Conservation (phyloP, 768 basidiomycete genomes). For the Lactifluus piperatus region DNA sequence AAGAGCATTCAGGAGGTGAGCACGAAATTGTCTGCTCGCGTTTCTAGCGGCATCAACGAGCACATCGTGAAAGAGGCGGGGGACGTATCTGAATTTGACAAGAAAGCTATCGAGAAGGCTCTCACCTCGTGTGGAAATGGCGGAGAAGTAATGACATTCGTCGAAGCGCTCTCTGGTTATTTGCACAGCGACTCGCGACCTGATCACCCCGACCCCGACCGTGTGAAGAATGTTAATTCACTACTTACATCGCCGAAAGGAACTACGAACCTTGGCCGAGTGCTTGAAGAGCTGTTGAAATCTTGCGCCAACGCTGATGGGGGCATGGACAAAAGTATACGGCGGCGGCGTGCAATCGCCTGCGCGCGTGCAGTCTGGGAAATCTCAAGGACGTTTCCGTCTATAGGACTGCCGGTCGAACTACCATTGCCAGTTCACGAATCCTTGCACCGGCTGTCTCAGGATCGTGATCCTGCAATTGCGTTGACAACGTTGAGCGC, state of each 20-base stretch:
- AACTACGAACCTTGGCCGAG: neutral
- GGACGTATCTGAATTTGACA: neutral
- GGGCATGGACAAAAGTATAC: constrained; percentile 1
- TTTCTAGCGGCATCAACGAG: neutral
- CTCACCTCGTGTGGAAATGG: neutral
- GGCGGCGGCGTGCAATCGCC: constrained; percentile 7
- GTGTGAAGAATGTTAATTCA: neutral
- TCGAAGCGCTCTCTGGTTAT: neutral
- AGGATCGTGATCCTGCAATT: neutral
- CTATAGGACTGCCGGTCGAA: too few relatives aligned
- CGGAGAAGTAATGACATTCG: neutral
- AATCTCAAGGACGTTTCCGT: neutral
- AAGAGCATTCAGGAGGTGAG: too few relatives aligned
- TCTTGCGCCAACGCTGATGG: constrained; percentile 2
- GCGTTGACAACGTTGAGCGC: neutral
- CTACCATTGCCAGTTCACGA: too few relatives aligned
- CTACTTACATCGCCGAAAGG: neutral
- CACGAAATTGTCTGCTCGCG: too few relatives aligned
- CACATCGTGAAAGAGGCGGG: neutral
- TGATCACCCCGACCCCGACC: neutral
- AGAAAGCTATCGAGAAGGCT: neutral
- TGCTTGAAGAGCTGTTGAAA: neutral
- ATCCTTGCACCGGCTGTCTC: neutral
- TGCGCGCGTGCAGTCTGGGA: constrained; percentile 9
- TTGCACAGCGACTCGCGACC: neutral